Evolutionary conservation across 148 eudicot species (phyloP).

Genomic region (Rhododendron griersonianum): DNA sequence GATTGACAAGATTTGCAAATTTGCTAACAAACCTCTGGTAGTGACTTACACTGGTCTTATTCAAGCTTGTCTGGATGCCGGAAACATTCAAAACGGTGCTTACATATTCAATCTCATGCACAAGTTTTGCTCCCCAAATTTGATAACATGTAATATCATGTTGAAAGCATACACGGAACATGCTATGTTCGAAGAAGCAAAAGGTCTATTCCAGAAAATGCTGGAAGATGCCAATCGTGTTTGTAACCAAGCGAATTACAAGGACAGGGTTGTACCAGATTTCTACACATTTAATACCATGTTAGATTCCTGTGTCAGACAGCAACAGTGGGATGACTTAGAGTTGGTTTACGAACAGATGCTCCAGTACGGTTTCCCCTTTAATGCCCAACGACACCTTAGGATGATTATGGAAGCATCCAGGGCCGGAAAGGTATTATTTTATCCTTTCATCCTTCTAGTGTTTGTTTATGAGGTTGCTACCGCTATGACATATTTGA

Average conservation of each 20-base stretch:
- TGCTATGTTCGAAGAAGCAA: conserved; percentile 71
- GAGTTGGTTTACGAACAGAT: conserved; percentile 55
- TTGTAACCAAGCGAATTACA: conserved; percentile 24
- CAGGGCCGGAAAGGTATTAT: conserved; percentile 71
- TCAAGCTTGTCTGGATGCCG: conserved; percentile 68
- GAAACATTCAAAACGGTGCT: conserved; percentile 50
- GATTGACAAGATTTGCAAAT: conserved; percentile 85
- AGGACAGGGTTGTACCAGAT: conserved; percentile 51
- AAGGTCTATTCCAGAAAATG: conserved; percentile 50
- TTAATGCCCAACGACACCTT: conserved; percentile 74
- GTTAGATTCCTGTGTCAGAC: conserved; percentile 55
- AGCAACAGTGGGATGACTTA: conserved; percentile 69
- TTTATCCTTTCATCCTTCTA: neutral
- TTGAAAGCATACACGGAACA: conserved; percentile 65
- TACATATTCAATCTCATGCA: conserved; percentile 72
- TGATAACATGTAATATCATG: conserved; percentile 72
- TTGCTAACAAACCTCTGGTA: conserved; percentile 84
- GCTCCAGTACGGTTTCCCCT: conserved; percentile 62
- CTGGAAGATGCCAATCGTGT: conserved; percentile 20
- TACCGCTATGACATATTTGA: neutral
- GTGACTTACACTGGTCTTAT: conserved; percentile 89
- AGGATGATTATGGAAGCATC: conserved; percentile 63
- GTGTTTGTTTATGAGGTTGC: neutral
- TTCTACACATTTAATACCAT: conserved; percentile 61
- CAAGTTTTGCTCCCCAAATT: conserved; percentile 80